Conservation (phyloP, 202 grass and related monocot species). For the Panicum hallii region DNA sequence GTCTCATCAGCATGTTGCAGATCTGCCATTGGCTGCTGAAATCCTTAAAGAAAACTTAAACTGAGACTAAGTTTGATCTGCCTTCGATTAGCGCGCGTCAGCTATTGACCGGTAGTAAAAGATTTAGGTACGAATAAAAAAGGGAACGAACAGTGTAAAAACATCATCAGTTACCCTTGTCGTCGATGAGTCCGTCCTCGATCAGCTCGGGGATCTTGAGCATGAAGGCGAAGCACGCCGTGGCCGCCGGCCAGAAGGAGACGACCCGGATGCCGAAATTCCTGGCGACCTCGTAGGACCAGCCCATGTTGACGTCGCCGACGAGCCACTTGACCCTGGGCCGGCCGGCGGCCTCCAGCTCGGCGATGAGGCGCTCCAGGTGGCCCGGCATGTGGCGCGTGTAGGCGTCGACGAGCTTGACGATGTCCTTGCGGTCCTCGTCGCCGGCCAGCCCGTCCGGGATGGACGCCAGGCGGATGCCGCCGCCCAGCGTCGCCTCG, state of each 20-base stretch:
- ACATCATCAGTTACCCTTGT: conserved; percentile 36
- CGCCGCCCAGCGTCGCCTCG: neutral
- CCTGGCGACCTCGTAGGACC: conserved; percentile 46
- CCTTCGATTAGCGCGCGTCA: too few relatives aligned
- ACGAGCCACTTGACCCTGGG: conserved; percentile 42
- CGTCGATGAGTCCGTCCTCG: conserved; percentile 53
- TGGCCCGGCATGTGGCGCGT: conserved; percentile 16
- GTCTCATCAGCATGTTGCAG: neutral
- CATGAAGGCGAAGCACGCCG: conserved; percentile 46
- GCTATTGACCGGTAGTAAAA: neutral
- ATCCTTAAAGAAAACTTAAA: too few relatives aligned
- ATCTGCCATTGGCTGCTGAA: neutral
- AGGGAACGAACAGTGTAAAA: neutral
- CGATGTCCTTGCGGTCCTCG: conserved; percentile 41
- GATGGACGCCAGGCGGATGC: conserved; percentile 41
- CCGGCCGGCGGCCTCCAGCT: neutral
- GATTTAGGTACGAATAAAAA: neutral
- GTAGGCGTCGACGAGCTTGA: conserved; percentile 14
- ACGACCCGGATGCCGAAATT: conserved; percentile 56
- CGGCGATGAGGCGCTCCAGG: neutral
- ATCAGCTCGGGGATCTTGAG: conserved; percentile 64
- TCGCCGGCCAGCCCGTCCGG: conserved; percentile 41
- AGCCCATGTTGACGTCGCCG: conserved; percentile 13
- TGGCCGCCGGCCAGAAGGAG: conserved; percentile 55
- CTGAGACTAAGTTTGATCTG: too few relatives aligned